Base-by-base conservation (phyloP, 345 rosid genomes). In the Noccaea bulbosa region DNA sequence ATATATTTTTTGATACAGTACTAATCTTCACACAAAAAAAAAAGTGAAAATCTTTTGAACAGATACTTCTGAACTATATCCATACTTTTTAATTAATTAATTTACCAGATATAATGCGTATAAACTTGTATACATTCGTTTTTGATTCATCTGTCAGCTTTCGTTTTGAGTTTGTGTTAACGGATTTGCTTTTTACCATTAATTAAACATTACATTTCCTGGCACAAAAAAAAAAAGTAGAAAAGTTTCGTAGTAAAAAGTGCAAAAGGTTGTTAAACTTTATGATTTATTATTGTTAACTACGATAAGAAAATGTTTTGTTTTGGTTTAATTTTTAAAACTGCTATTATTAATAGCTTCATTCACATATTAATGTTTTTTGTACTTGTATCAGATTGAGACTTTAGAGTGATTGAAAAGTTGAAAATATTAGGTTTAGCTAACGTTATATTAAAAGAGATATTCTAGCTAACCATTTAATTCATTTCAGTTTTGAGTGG, bases 401-500 rank as follows among this genome's bases (percentile, higher is more conserved):
- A 52, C 4, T 62, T 15, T 43, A 64, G 57, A 54, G 43, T 27
- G 4, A 35, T 32, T 46, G 41, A 44, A 59, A 12, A 48, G 70
- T 35, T 54, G 33, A 54, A 45, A 8, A 22, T 35, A 2, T 8
- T 72, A 53, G 50, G 70, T 53, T 7, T 11, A 15, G 24, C 55
- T 24, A 63, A 24, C 41, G 57, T 65, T 44, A 15, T 4, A n/a
- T n/a, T n/a, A 2, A 24, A 55, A 9, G 24, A 72, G 22, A 45
- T 30, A 8, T 11, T 27, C n/a, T 11, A 73, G 34, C 52, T 11
- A 65, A 22, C 30, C 30, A 47, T 54, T 55, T 11, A 65, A 46
- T 11, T 30, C 4, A 16, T 55, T 72, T 64, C 71, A 27, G 71
- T 65, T 72, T 27, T 35, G 30, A 53, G 44, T 44, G 14, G 39